phyloP scores from a whole-genome alignment of 2,329 filamentous ascomycete species.

The Ophiocordyceps camponoti-floridani region DNA sequence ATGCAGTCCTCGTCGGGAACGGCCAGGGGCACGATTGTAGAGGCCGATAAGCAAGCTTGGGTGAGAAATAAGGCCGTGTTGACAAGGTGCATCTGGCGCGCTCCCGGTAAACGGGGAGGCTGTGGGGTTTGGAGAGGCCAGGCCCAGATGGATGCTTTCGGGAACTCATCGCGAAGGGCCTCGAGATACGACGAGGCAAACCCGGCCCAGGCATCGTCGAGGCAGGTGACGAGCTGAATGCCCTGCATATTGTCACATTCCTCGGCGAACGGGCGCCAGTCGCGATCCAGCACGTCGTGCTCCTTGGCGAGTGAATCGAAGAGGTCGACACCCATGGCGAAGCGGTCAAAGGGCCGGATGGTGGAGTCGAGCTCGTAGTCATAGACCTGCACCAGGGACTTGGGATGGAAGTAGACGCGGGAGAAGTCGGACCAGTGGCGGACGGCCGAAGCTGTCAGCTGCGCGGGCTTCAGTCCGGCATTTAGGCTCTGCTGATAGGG shows the following conservation, averaged over 20 bases:
- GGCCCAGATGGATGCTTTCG: conserved; percentile 71
- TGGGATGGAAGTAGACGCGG: conserved; percentile 79
- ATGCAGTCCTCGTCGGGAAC: conserved; percentile 31
- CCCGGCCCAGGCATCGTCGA: conserved; percentile 69
- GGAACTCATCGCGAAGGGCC: conserved; percentile 72
- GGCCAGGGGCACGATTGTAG: conserved; percentile 60
- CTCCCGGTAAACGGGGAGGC: conserved; percentile 33
- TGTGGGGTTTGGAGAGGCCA: conserved; percentile 61
- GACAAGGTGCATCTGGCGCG: conserved; percentile 35
- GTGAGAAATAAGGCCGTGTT: conserved; percentile 61
- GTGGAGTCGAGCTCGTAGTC: conserved; percentile 73
- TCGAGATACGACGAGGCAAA: conserved; percentile 60
- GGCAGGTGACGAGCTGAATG: conserved; percentile 54
- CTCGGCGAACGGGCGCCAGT: conserved; percentile 73
- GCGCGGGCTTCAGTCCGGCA: conserved; percentile 45
- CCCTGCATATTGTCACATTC: conserved; percentile 89
- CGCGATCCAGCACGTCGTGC: conserved; percentile 76
- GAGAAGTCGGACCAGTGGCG: conserved; percentile 96
- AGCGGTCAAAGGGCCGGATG: conserved; percentile 77
- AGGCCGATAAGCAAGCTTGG: conserved; percentile 51
- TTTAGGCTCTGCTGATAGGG: conserved; percentile 70
- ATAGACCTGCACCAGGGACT: conserved; percentile 69
- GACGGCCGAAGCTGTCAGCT: conserved; percentile 52
- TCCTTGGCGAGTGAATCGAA: conserved; percentile 59
- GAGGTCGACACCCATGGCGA: conserved; percentile 65